Evolutionary conservation across 768 basidiomycete genomes (phyloP), one percentile per base, ranked within the genome.

Genomic region (Podaxis rugospora): DNA sequence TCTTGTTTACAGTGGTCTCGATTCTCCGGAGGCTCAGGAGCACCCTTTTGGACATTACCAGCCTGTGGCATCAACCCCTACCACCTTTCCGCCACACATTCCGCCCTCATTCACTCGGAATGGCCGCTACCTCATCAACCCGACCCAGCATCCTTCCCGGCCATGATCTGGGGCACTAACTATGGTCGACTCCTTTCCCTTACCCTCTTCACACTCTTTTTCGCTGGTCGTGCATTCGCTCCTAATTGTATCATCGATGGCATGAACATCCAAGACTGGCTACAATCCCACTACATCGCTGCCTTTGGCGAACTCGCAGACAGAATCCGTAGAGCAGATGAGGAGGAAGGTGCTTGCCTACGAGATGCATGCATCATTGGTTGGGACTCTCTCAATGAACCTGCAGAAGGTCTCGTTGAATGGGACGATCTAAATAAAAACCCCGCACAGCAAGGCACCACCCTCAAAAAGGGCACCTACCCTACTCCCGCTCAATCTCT

Each of bases 161-260:
- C 90, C 51, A 99, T 99, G 97, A 84, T 94, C 63, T 99, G 97
- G 97, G 86, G 88, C 5, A 98, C 96, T 25, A 98, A 98, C 70
- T 98, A 98, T 69, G 86, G 90, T 44, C 92, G 90, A 16, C 86
- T 98, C 28, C 84, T 89, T 54, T 86, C 87, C 18, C 91, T 94
- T 70, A 96, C 94, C 10, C 70, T 97, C 56, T 96, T 96, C 77
- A 94, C 96, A 5, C 83, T 99, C 64, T 98, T 98, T 81, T 98
- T 92, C 70, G 94, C 90, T 21, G 95, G 95, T 1, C 82, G 85
- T 6, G 85, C 87, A 44, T 98, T 90, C 71, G 94, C 97, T 0
- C 97, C 97, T 0, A 87, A 87, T 57, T 98, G 95, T 71, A 74
- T 90, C 67, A 88, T 98, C 64, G 93, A 98, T 71, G 92, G 86